phyloP scores from a whole-genome alignment of 805 yeast species.

The Pichia gijzeniarum region DNA sequence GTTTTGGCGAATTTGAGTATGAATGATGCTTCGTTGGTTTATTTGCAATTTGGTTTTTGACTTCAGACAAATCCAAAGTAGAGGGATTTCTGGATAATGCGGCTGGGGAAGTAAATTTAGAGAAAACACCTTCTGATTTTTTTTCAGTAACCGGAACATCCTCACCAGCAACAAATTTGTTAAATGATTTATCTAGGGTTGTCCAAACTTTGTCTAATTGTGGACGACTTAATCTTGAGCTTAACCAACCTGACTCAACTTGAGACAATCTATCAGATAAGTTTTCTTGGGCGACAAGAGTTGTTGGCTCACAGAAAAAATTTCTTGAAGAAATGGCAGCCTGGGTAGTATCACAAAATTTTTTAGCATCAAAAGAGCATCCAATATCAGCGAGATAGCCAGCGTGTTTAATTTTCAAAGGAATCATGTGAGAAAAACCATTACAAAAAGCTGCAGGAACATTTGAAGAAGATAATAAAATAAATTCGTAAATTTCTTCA shows the following conservation, averaged over 20 bases:
- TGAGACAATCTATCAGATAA: slow-evolving; percentile 44
- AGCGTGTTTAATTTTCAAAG: slow-evolving; percentile 63
- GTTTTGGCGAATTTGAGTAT: background rate
- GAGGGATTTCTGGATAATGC: slow-evolving; percentile 54
- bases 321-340: slow-evolving; percentile 34
- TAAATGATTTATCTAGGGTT: slow-evolving; percentile 72
- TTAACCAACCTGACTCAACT: slow-evolving; percentile 63
- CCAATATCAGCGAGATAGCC: slow-evolving; percentile 65
- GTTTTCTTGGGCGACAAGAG: slow-evolving; percentile 30
- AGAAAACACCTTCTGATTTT: slow-evolving; percentile 51
- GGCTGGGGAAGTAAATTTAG: slow-evolving; percentile 54
- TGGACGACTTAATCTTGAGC: slow-evolving; percentile 37
- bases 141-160: slow-evolving; percentile 40
- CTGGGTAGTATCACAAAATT: slow-evolving; percentile 50
- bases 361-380: slow-evolving; percentile 48
- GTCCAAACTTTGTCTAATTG: slow-evolving; percentile 75
- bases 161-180: slow-evolving; percentile 82
- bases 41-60: background rate
- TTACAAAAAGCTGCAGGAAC: slow-evolving; percentile 30
- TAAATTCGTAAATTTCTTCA: slow-evolving; percentile 67
- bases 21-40: background rate
- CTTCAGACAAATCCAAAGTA: slow-evolving; percentile 27
- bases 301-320: slow-evolving; percentile 29
- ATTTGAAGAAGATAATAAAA: slow-evolving; percentile 30
- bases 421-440: slow-evolving; percentile 45